Conservation (phyloP, 2,329 filamentous ascomycete species). For the Purpureocillium lavendulum region DNA sequence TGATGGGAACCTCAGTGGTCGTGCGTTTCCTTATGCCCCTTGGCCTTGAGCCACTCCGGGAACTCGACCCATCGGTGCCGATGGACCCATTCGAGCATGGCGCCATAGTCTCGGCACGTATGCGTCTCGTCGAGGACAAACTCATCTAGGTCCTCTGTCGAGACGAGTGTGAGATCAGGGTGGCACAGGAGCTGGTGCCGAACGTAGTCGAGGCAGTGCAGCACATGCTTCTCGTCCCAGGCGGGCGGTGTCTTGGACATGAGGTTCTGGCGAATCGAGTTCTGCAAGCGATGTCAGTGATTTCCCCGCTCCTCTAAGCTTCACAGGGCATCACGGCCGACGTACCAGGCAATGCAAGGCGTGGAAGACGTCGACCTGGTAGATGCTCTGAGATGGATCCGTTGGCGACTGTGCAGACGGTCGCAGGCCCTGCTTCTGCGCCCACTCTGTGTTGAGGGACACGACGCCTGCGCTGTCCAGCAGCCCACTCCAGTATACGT, state of each 20-base stretch:
- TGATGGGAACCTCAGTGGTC: too few species aligned
- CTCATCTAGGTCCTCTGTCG: constrained; percentile 7
- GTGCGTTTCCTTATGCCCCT: neutral
- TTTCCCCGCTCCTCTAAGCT: too few species aligned
- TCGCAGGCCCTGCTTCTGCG: constrained; percentile 5
- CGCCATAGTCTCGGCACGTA: constrained; percentile 7
- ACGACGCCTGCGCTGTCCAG: constrained; percentile 6
- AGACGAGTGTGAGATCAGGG: constrained; percentile 7
- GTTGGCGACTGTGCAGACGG: constrained; percentile 7
- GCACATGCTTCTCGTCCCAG: constrained; percentile 8
- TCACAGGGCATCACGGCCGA: neutral
- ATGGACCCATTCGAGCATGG: constrained; percentile 8
- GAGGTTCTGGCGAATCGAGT: constrained; percentile 8
- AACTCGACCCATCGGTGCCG: constrained; percentile 9
- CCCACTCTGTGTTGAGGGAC: constrained; percentile 8
- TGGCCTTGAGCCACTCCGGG: constrained; percentile 4
- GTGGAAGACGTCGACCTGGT: constrained; percentile 9
- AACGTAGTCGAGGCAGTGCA: constrained; percentile 10
- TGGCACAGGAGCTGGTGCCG: constrained; percentile 8
- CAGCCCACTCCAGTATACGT: constrained; percentile 4
- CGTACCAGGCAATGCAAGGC: constrained; percentile 8
- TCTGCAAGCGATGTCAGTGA: constrained; percentile 2
- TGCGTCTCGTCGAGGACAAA: constrained; percentile 8
- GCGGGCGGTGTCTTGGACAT: constrained; percentile 4
- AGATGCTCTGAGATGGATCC: constrained; percentile 7